Evolutionary conservation across 768 basidiomycete species (phyloP), one percentile per base, ranked within the genome.

Genomic region (Agaricus bisporus): DNA sequence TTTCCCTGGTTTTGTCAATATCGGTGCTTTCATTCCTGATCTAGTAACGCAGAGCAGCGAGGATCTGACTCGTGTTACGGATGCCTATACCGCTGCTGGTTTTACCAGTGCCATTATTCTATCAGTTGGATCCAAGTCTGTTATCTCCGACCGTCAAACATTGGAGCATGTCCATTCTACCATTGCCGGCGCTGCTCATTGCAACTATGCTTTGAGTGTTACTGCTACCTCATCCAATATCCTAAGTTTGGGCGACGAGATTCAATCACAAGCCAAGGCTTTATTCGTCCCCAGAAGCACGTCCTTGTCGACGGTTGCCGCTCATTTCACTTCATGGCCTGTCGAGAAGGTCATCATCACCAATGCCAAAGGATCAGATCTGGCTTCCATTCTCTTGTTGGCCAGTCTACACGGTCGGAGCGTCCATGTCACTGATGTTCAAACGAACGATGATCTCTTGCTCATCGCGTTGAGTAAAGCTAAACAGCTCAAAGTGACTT

Each of bases 401-500:
- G 94, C 95, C n/a, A 95, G 91, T 61, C 80, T 99, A 42, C 86
- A 98, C 68, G 84, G 78, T 63, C 85, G 93, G 56, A 85, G 81
- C 59, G 80, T 98, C 9, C 97, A 99, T 66, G 80, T 98, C 59
- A 91, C 91, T 8, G 89, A 95, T 61, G 91, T 98, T 29, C 84
- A 85, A 57, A 87, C 78, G 57, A 79, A 81, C 59, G 92, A 95
- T 51, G 97, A 98, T 63, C 74, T 99, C 45, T 75, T 88, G 28
- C 73, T 99, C 54, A 98, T 99, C 65, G 85, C 88, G 2, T 77
- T 99, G 37, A 94, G 92, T 79, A 99, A 99, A 73, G 86, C 86
- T 39, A 95, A 93, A 73, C 77, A 88, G 11, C 80, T 98, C 61
- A 88, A 91, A 62, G 95, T 98, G 47, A 98, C 95, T 3, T 98